These are phyloP conservation scores for Thuidium tamariscinum DNA, from an alignment of 225 moss, liverwort and hornwort species.

Conservation along the genomic window DNA sequence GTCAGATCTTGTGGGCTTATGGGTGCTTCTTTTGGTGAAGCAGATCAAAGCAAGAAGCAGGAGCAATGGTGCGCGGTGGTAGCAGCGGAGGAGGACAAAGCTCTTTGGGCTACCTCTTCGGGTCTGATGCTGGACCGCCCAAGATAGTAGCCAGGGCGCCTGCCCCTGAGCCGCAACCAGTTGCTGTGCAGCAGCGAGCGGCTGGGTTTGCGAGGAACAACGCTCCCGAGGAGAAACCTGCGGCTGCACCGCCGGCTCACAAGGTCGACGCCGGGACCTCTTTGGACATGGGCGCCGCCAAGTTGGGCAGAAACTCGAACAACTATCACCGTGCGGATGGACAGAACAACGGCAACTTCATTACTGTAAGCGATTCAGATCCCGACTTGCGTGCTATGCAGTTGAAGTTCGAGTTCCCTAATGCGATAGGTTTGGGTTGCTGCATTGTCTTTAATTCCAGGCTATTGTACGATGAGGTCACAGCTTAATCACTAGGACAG, in stretches of 20 bases:
- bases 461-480: neutral
- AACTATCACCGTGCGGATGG: slow-evolving; percentile 99
- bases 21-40: neutral
- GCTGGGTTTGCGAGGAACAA: slow-evolving; percentile 26
- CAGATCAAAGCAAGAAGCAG: neutral
- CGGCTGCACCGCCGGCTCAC: slow-evolving; percentile 6
- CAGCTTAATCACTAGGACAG: neutral
- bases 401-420: neutral
- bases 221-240: slow-evolving; percentile 19
- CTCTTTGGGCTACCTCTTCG: slow-evolving; percentile 43
- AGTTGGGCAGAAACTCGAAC: slow-evolving; percentile 77
- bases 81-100: slow-evolving; percentile 58
- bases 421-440: neutral
- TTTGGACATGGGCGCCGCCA: slow-evolving; percentile 51
- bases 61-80: slow-evolving; percentile 36
- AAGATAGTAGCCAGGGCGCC: slow-evolving; percentile 20
- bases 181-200: slow-evolving; percentile 33
- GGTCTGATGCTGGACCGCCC: slow-evolving; percentile 19
- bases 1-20: neutral
- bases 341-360: slow-evolving; percentile 98
- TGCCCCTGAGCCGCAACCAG: neutral
- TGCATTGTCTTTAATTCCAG: neutral
- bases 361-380: slow-evolving; percentile 55
- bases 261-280: slow-evolving; percentile 54
- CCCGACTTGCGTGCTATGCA: neutral